phyloP scores from a whole-genome alignment of 2,329 filamentous ascomycete genomes.

The Helotiales sp. region DNA sequence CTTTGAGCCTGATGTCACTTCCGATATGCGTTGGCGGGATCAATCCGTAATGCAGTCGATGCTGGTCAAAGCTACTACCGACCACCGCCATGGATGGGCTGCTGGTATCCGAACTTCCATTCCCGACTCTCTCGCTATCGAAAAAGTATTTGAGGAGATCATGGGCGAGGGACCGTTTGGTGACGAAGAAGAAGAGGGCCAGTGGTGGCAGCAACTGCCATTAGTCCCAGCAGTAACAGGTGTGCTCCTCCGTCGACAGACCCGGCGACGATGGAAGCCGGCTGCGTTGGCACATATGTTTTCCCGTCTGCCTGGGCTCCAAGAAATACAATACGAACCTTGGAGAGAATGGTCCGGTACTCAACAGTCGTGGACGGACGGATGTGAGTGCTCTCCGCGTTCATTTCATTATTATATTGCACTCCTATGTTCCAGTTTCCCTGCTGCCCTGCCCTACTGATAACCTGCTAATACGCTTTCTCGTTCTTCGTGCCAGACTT shows the following conservation, averaged over 20 bases:
- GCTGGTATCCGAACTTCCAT: constrained; percentile 33
- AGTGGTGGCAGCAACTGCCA: constrained; percentile 46
- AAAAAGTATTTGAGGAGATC: constrained; percentile 41
- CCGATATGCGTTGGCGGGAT: constrained; percentile 17
- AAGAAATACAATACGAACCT: constrained; percentile 48
- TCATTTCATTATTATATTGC: constrained; percentile 32
- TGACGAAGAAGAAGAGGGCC: constrained; percentile 35
- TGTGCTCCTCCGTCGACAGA: constrained; percentile 48
- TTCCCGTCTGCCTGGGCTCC: constrained; percentile 44
- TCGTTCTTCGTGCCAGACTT: constrained; percentile 38
- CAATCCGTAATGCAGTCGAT: constrained; percentile 30
- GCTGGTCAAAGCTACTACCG: constrained; percentile 32
- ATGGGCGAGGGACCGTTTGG: constrained; percentile 41
- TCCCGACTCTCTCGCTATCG: constrained; percentile 31
- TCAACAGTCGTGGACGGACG: constrained; percentile 37
- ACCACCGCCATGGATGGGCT: constrained; percentile 43
- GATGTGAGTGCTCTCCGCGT: constrained; percentile 39
- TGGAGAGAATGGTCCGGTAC: constrained; percentile 44
- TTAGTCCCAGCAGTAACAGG: constrained; percentile 43
- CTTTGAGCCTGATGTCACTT: constrained; percentile 27
- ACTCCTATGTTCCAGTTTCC: constrained; percentile 32
- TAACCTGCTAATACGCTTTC: constrained; percentile 26
- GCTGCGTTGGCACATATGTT: constrained; percentile 43
- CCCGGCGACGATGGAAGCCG: constrained; percentile 45
- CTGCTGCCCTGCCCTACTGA: constrained; percentile 32